phyloP scores from a whole-genome alignment of 2,329 filamentous ascomycete species.

The Trichoderma aggressivum region DNA sequence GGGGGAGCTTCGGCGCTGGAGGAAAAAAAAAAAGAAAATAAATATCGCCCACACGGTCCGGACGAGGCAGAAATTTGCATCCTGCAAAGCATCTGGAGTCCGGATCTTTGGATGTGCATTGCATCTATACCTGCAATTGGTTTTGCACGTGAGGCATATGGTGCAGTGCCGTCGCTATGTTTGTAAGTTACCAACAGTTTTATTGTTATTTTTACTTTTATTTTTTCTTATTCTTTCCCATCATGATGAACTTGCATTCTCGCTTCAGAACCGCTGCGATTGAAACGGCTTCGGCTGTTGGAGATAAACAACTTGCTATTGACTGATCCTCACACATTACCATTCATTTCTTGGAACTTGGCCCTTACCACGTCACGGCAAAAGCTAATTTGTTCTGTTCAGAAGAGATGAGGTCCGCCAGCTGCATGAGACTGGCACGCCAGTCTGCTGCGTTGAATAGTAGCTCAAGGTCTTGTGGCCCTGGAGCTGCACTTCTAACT shows the following conservation, averaged over 20 bases:
- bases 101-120: neutral
- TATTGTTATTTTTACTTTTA: neutral
- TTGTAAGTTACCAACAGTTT: constrained; percentile 35
- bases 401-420: constrained; percentile 38
- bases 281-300: constrained; percentile 42
- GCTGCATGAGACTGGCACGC: constrained; percentile 37
- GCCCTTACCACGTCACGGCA: constrained; percentile 31
- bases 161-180: constrained; percentile 32
- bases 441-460: constrained; percentile 24
- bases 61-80: constrained; percentile 9
- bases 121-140: constrained; percentile 3
- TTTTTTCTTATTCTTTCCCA: constrained; percentile 10
- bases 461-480: neutral
- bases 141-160: neutral
- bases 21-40: neutral
- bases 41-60: neutral
- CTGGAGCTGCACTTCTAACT: neutral
- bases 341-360: constrained; percentile 4
- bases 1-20: constrained; percentile 9
- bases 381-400: constrained; percentile 34
- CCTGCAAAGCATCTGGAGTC: constrained; percentile 1
- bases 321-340: constrained; percentile 32
- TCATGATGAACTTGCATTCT: constrained; percentile 43
- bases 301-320: constrained; percentile 42
- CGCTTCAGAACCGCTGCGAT: constrained; percentile 52